Base-by-base conservation (phyloP, 169 alveolate species). In the Toxoplasma gondii region DNA sequence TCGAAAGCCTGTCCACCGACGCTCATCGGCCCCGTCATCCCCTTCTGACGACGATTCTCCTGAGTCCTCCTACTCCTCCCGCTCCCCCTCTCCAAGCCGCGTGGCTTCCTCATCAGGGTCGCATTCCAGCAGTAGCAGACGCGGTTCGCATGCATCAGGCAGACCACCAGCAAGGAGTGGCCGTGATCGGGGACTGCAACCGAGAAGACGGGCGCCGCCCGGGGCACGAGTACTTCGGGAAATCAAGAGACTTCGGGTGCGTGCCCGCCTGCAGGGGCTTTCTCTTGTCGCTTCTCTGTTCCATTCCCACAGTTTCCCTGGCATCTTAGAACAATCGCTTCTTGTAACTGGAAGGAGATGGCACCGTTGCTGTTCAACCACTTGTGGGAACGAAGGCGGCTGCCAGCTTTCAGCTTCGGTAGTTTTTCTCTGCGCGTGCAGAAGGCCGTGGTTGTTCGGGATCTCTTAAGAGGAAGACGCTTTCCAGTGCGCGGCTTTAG, bases 1-100 rank as follows among this genome's bases (percentile, higher is more conserved):
- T 9, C 87, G 87, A 12, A 34, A 27, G 45, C 34, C 87, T 78
- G 45, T 39, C 16, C 87, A 22, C 53, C 87, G 87, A 17, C 87
- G 87, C 45, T 78, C 87, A 17, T 34, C 87, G 45, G 87, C 27
- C 34, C 45, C 87, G 44, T 78, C 87, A 10, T 78, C 87, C 45
- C 45, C 87, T 19, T 78, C 87, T 39, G 87, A 78, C 87, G 87
- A 78, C 34, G 87, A 78, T 34, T 78, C 41, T 27, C 45, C 87
- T 27, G 24, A 0, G 44, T 39, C 87, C 41, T 31, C 84, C 27
- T 78, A 64, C 78, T 64, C 78, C 12, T 64, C 78, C 78, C 78
- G 78, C n/a, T 64, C 78, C 12, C 78, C 78, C 78, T 64, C 78
- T 64, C 78, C 78, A 2, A 29, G 34, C 78, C 78, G 34, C n/a